Conservation (phyloP, 495 filamentous ascomycete genomes). For the Haplographium delicatum region DNA sequence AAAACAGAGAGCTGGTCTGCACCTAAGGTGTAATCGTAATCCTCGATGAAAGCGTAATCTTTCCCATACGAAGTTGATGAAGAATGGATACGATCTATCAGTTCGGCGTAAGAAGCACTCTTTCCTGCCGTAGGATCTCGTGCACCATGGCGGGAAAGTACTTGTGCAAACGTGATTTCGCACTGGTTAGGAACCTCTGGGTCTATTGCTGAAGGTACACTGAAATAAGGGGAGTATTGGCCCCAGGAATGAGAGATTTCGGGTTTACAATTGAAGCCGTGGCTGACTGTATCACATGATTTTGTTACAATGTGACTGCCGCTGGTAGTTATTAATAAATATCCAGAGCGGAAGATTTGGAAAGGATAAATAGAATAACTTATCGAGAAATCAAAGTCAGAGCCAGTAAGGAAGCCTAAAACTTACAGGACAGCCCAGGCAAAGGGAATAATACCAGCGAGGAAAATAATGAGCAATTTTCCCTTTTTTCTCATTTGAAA, state of each 20-base stretch:
- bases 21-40: slow-evolving; percentile 69
- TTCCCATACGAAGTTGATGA: slow-evolving; percentile 52
- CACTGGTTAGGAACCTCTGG: slow-evolving; percentile 55
- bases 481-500: slow-evolving; percentile 6
- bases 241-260: slow-evolving; percentile 70
- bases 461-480: not conserved
- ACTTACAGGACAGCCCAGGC: slow-evolving; percentile 20
- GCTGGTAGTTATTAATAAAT: too few relatives aligned
- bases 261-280: slow-evolving; percentile 59
- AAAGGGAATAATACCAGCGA: slow-evolving; percentile 12
- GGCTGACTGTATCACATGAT: slow-evolving; percentile 53
- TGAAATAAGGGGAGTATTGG: slow-evolving; percentile 80
- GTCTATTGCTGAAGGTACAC: slow-evolving; percentile 58
- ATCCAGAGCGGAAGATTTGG: too few relatives aligned
- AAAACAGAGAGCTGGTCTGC: slow-evolving; percentile 68
- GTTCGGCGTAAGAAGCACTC: slow-evolving; percentile 45
- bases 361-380: too few relatives aligned
- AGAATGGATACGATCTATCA: slow-evolving; percentile 56
- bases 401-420: not conserved
- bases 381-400: too few relatives aligned
- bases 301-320: too few relatives aligned
- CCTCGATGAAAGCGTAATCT: slow-evolving; percentile 57
- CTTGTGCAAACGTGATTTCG: slow-evolving; percentile 68
- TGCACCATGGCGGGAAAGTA: slow-evolving; percentile 80
- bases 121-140: slow-evolving; percentile 68